Evolutionary conservation across 2,329 filamentous ascomycete species (phyloP).

Genomic region (Penicillium sp.): DNA sequence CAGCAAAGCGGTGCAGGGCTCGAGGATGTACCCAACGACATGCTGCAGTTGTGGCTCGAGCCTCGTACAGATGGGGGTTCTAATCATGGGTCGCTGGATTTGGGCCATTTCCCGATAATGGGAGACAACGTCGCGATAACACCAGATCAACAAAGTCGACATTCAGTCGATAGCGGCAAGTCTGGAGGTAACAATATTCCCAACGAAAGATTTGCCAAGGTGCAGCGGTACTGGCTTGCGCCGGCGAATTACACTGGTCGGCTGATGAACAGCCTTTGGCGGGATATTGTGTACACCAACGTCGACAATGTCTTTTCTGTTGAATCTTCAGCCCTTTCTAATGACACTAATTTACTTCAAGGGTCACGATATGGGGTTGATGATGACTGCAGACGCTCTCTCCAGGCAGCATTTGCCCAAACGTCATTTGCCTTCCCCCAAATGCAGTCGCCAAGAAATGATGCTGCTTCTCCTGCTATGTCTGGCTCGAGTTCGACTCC

Average conservation of each 20-base stretch:
- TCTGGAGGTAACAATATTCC: slow-evolving; percentile 32
- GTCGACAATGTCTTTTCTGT: slow-evolving; percentile 43
- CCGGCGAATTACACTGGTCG: slow-evolving; percentile 39
- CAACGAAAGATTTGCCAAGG: slow-evolving; percentile 43
- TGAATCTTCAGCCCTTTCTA: slow-evolving; percentile 19
- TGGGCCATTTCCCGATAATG: slow-evolving; percentile 25
- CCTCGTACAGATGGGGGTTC: slow-evolving; percentile 32
- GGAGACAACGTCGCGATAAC: slow-evolving; percentile 22
- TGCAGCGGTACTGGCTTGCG: slow-evolving; percentile 45
- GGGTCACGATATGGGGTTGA: slow-evolving; percentile 41
- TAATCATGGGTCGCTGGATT: slow-evolving; percentile 31
- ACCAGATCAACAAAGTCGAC: slow-evolving; percentile 25
- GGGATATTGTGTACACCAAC: slow-evolving; percentile 36
- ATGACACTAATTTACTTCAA: slow-evolving; percentile 24
- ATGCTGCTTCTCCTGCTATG: slow-evolving; percentile 17
- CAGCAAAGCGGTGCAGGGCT: slow-evolving; percentile 24
- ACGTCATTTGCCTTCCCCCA: slow-evolving; percentile 16
- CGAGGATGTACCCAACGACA: slow-evolving; percentile 30
- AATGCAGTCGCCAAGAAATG: slow-evolving; percentile 18
- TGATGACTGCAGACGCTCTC: slow-evolving; percentile 42
- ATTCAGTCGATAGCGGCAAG: slow-evolving; percentile 24
- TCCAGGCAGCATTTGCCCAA: slow-evolving; percentile 39
- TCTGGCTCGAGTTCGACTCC: slow-evolving; percentile 24
- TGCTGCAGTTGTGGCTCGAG: slow-evolving; percentile 39
- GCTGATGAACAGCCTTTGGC: slow-evolving; percentile 45